Evolutionary conservation across 495 filamentous ascomycete genomes (phyloP), one percentile per base, ranked within the genome.

Genomic region (Astrothelium subdiscretum): DNA sequence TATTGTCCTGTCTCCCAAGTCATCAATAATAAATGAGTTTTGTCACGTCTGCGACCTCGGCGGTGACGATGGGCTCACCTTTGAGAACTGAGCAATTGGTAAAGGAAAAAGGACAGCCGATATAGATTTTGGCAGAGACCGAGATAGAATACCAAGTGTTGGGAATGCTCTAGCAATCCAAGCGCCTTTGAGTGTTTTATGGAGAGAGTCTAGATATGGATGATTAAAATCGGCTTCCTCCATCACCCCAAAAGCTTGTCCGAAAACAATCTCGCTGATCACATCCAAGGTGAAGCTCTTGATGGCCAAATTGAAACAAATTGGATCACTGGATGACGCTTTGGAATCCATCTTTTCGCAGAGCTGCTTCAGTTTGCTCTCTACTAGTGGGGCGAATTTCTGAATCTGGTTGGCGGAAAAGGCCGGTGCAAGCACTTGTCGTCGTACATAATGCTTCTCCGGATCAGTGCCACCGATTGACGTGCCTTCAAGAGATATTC

Each of bases 341-440:
- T 11, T 12, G 11, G 43, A 48, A 18, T 48, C 43, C 11, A 22
- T 22, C n/a, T 48, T 48, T 12, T 48, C 43, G n/a, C 43, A 48
- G 8, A 48, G 43, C 43, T 48, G 3, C 11, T 22, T 48, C 8
- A 48, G 20, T 11, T 20, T 48, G 10, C 20, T 44, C 31, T 61
- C 40, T 18, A 61, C 40, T 43, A 42, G 18, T 22, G 59, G 59
- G 31, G 32, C 58, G 10, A 35, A 3, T 60, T 60, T 54, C 48
- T 54, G 31, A 31, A 60, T 35, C 32, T 15, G 24, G 10, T 13
- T 15, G 32, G 58, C 31, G 15, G 58, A 60, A 60, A 60, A 60
- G 1, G 58, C 58, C 11, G 58, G 58, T 18, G 58, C 32, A 13
- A 60, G 31, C 31, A 60, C 58, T 40, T 60, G 58, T 60, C 58